Conservation (phyloP, 202 grass and related monocot species). For the Schoenoplectus triqueter region DNA sequence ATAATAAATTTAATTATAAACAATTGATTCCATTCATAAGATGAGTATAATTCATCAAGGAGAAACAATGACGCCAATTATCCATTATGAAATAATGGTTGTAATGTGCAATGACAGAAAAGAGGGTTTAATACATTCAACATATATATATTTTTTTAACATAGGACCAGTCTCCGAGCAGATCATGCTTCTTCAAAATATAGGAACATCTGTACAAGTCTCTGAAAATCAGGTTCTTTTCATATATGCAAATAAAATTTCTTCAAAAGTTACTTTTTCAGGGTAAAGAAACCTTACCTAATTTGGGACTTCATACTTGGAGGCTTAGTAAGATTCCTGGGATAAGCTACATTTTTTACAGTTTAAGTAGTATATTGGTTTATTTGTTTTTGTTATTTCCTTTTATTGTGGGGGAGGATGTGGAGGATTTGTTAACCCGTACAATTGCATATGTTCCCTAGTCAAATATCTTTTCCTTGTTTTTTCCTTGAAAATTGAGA, state of each 20-base stretch:
- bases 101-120: not conserved
- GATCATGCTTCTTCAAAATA: conserved; percentile 98
- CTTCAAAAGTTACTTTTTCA: not conserved
- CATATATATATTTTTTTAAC: conserved; percentile 6
- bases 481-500: conserved; percentile 9
- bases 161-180: conserved; percentile 76
- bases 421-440: not conserved
- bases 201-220: conserved; percentile 84
- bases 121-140: not conserved
- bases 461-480: not conserved
- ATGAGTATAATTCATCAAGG: no score
- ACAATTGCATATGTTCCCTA: not conserved
- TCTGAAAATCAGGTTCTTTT: conserved; percentile 80
- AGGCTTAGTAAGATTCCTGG: not conserved
- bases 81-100: no score
- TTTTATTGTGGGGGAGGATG: not conserved
- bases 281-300: not conserved
- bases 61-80: no score
- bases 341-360: not conserved
- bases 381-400: not conserved
- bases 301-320: not conserved
- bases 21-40: no score
- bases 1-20: no score
- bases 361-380: not conserved
- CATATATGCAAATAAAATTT: not conserved